These are phyloP conservation scores for Lactifluus echinatus DNA, from an alignment of 768 basidiomycete genomes.

Conservation along the genomic window DNA sequence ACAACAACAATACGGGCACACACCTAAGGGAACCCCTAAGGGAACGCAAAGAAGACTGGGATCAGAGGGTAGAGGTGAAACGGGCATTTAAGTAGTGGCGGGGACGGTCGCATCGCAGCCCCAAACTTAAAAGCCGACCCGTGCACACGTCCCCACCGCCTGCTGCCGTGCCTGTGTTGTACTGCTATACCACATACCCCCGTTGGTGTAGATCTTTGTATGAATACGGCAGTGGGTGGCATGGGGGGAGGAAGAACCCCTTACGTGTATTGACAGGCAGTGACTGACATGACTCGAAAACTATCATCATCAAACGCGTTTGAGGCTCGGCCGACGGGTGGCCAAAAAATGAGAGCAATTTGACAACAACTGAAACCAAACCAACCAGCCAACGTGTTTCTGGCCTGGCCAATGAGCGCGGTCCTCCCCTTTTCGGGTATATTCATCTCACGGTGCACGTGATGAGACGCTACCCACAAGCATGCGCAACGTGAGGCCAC, in stretches of 20 bases:
- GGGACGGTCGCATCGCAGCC: no score
- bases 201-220: no score
- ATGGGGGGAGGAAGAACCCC: neutral
- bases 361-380: no score
- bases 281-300: no score
- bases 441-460: neutral
- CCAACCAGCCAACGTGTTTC: no score
- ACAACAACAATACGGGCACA: neutral
- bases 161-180: neutral
- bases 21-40: no score
- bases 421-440: no score
- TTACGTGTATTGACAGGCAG: constrained; percentile 9
- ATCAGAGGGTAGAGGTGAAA: neutral
- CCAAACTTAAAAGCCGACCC: neutral
- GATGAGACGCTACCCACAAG: neutral
- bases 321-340: no score
- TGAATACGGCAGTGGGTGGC: neutral
- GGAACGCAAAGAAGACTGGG: no score
- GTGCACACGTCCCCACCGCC: no score
- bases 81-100: neutral
- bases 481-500: neutral
- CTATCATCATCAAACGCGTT: neutral
- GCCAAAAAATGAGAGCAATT: no score
- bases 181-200: neutral
- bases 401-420: no score